Base-by-base conservation (phyloP, 2,329 filamentous ascomycete genomes). In the Fusarium scirpi region DNA sequence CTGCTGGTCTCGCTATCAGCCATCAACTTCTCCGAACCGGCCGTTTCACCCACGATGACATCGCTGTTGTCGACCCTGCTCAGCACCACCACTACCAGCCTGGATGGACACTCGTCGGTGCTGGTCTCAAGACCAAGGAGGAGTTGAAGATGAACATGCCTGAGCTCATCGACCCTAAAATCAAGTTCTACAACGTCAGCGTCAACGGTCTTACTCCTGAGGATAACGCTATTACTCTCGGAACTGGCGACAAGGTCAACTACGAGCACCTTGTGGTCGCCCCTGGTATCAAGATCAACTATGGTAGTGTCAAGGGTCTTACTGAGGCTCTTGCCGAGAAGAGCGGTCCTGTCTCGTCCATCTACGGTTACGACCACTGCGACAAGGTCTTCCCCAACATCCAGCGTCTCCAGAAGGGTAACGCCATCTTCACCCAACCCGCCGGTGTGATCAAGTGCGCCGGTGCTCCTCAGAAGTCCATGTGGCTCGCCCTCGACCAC, bases 91-190 rank as follows among this genome's bases (percentile, higher is more conserved):
- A 92, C 79, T 92, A 91, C 76, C 90, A 92, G 77, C 89, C 90
- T 2, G 90, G 90, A 57, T 92, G 89, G 89, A 92, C 90, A 3
- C 82, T 92, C 2, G 90, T 91, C 4, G 90, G 89, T 45, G 89
- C 87, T 41, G 90, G 90, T 6, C 82, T 92, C 41, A 91, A 91
- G 78, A 85, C 82, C 48, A 89, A 89, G 75, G 81, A 90, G 67
- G 84, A 90, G 25, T 79, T 91, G 59, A 84, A 85, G 48, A 78
- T 80, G 59, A 85, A 85, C 2, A 75, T 91, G 41, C 72, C 80
- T 7, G 79, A 79, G 49, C 76, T 91, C 51, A 78, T 91, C 10
- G 85, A 90, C 70, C 77, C 86, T n/a, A 89, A 89, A 73, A 78
- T 92, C 66, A 86, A 86, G 72, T 84, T 90, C 71, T 91, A 91